These are phyloP conservation scores for Fusarium pseudocircinatum DNA, from an alignment of 2,329 filamentous ascomycete genomes.

Conservation along the genomic window DNA sequence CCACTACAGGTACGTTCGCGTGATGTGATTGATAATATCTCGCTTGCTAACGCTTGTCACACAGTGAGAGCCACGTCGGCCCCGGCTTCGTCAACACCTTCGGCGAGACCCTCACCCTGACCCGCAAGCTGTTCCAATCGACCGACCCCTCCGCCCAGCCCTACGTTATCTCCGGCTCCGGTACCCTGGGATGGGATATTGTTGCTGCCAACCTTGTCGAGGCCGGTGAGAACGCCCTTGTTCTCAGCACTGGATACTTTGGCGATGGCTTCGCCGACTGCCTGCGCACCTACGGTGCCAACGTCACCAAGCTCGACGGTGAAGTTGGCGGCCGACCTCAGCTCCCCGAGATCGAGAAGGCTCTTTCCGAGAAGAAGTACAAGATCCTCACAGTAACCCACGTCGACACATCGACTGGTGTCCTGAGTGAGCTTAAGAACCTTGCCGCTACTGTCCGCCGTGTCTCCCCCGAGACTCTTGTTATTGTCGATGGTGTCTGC, in stretches of 20 bases:
- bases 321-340: slow-evolving; percentile 89
- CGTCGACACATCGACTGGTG: slow-evolving; percentile 96
- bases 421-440: slow-evolving; percentile 88
- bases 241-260: slow-evolving; percentile 97
- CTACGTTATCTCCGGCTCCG: slow-evolving; percentile 92
- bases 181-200: slow-evolving; percentile 95
- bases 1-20: slow-evolving; percentile 75
- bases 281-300: slow-evolving; percentile 88
- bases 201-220: slow-evolving; percentile 94
- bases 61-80: slow-evolving; percentile 92
- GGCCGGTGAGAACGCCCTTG: slow-evolving; percentile 87
- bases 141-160: slow-evolving; percentile 84
- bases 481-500: slow-evolving; percentile 96
- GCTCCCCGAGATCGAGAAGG: slow-evolving; percentile 86
- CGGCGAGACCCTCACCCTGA: slow-evolving; percentile 85
- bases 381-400: slow-evolving; percentile 96
- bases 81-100: slow-evolving; percentile 89
- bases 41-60: slow-evolving; percentile 4
- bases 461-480: slow-evolving; percentile 88
- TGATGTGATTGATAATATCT: not conserved
- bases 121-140: slow-evolving; percentile 95
- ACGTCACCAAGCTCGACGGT: slow-evolving; percentile 88
- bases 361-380: slow-evolving; percentile 89
- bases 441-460: slow-evolving; percentile 84
- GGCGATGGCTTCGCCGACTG: slow-evolving; percentile 94